phyloP scores from a whole-genome alignment of 352 stramenopile genomes.

The Phytophthora vignae region DNA sequence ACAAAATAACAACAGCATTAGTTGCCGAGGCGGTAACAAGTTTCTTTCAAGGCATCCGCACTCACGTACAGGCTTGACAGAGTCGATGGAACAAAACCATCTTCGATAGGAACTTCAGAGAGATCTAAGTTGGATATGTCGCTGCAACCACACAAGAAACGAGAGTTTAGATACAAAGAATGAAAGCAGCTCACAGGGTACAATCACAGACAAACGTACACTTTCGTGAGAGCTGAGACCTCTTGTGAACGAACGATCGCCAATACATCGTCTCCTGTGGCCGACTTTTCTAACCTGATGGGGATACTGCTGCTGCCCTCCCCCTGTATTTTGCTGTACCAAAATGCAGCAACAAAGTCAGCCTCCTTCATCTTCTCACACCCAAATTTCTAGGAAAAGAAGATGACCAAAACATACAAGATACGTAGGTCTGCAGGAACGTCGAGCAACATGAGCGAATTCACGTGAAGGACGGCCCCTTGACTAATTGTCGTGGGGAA shows the following conservation, averaged over 20 bases:
- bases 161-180: not conserved
- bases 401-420: conserved; percentile 28
- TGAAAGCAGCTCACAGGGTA: not conserved
- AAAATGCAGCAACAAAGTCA: not conserved
- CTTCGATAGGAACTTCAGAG: conserved; percentile 25
- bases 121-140: conserved; percentile 50
- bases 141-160: conserved; percentile 18
- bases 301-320: conserved; percentile 26
- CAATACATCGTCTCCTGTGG: conserved; percentile 27
- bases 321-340: conserved; percentile 39
- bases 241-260: conserved; percentile 36
- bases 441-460: conserved; percentile 45
- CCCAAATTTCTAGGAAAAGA: not conserved
- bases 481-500: conserved; percentile 24
- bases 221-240: conserved; percentile 25
- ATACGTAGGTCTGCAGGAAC: conserved; percentile 26
- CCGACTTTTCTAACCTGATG: conserved; percentile 29
- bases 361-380: not conserved
- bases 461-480: conserved; percentile 21
- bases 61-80: conserved; percentile 41
- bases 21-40: not conserved
- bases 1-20: not conserved
- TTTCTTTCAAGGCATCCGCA: not conserved
- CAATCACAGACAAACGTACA: conserved; percentile 26
- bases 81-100: conserved; percentile 41